Base-by-base conservation (phyloP, 441 rosid species). In the Pelargonium citronellum region DNA sequence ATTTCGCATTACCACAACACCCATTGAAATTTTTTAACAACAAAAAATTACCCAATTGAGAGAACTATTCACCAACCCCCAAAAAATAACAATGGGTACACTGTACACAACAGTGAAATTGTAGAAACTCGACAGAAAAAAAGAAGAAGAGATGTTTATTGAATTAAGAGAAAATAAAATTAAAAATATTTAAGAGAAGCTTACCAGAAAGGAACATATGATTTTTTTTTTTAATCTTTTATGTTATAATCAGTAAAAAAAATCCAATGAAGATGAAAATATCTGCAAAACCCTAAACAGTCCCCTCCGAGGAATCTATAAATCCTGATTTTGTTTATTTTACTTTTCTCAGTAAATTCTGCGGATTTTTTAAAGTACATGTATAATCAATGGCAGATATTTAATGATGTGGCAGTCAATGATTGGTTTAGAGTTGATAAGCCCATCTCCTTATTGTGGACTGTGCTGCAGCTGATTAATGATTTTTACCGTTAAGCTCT, bases 211-310 rank as follows among this genome's bases (percentile, higher is more conserved):
- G 62, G 62, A 19, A 57, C 62, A 17, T 57, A 57, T 16, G 19
- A 16, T 16, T 15, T 10, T 51, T 5, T 7, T 15, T 10, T 51
- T 5, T 7, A 17, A 57, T 16, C 15, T 22, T 57, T 57, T 57
- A 19, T 57, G 27, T 57, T 30, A 19, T 57, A 15, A 5, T 22
- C 20, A 19, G 62, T 57, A 57, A 19, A 57, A 57, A 57, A 57
- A 57, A 57, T 51, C 60, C 20, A 57, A 57, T 19, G 62, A 57
- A 57, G 27, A 57, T 17, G 62, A 57, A 5, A 57, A 57, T 57
- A 57, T 57, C 62, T 57, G 62, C 62, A 57, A 57, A 57, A 57
- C 62, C 62, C 62, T 57, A 57, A 51, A 17, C 27, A 57, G 62
- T 17, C 62, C 20, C 62, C 27, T 57, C 62, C 12, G 62, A 57